Conservation (phyloP, 305 asterid species). For the Fraxinus velutina region DNA sequence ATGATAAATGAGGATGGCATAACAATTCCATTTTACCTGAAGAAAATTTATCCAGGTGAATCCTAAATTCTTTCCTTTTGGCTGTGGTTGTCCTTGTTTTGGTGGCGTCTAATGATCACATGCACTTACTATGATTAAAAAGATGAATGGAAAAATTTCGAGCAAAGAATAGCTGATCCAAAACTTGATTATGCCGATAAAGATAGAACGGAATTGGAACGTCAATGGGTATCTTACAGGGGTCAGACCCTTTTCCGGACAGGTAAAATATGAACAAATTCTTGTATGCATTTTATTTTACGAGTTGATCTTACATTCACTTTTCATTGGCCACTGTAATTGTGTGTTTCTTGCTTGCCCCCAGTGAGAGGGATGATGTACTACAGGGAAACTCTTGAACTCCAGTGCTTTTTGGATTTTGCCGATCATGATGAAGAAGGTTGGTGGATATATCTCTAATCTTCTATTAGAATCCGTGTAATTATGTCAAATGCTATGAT, state of each 20-base stretch:
- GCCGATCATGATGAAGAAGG: slow-evolving; percentile 80
- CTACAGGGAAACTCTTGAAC: slow-evolving; percentile 87
- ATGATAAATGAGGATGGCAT: slow-evolving; percentile 94
- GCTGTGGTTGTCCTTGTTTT: slow-evolving; percentile 16
- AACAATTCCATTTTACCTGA: slow-evolving; percentile 80
- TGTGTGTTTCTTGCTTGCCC: slow-evolving; percentile 23
- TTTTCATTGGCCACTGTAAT: neutral
- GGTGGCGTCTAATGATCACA: slow-evolving; percentile 19
- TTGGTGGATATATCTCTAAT: slow-evolving; percentile 34
- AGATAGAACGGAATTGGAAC: slow-evolving; percentile 60
- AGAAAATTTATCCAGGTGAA: slow-evolving; percentile 93
- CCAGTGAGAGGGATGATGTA: slow-evolving; percentile 99
- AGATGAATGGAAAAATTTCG: slow-evolving; percentile 91
- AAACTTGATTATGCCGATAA: slow-evolving; percentile 37
- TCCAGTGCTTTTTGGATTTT: slow-evolving; percentile 90
- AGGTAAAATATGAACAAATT: slow-evolving; percentile 44
- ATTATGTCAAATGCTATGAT: neutral
- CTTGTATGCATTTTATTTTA: slow-evolving; percentile 15
- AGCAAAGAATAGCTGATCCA: slow-evolving; percentile 66
- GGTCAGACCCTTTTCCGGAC: slow-evolving; percentile 99
- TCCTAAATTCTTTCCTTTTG: slow-evolving; percentile 20
- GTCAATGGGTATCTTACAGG: slow-evolving; percentile 94
- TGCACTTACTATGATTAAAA: slow-evolving; percentile 19
- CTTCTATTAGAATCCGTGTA: neutral
- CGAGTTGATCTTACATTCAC: neutral